Evolutionary conservation across 176 grass and related monocot genomes (phyloP), one percentile per base, ranked within the genome.

Genomic region (Tillandsia fasciculata): DNA sequence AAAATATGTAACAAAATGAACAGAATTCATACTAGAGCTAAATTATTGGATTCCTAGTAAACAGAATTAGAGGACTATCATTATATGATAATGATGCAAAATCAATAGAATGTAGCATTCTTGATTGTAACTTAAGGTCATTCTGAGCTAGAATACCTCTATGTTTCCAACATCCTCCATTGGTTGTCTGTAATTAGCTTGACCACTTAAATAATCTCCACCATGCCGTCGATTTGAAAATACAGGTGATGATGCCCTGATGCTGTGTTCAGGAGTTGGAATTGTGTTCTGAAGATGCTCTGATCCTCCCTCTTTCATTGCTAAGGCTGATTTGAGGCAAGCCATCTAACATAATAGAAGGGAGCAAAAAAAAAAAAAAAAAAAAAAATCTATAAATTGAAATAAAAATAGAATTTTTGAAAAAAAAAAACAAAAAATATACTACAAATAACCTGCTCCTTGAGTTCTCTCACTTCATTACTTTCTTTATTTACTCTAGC

Each of bases 81-180:
- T 9, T 53, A 13, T 53, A 1, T 51, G 1, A 14, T 26, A 26
- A 24, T 70, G 49, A 53, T 53, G 13, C 18, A 70, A 49, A 7
- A 56, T 29, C 13, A 33, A 71, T 27, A 14, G 15, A 23, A 47
- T 23, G 24, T n/a, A 11, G 48, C 29, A 3, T 20, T 49, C 48
- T 63, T 33, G 14, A 63, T 17, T 47, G 15, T 27, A 6, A 52
- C 14, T 42, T 42, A 42, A 26, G 49, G 18, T 2, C 11, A 15
- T 27, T 22, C 49, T 53, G 48, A 50, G 29, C 3, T 18, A n/a
- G 53, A 42, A 67, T 92, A 99, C 94, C 90, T 99, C 90, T 81
- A 99, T 93, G 78, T 93, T 99, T 79, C 94, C 90, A 12, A 99
- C 94, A 65, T 93, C 87, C 57, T 93, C 94, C 94, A 99, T 93